These are phyloP conservation scores for Ceratorhiza oryzae-sativae DNA, from an alignment of 1,284 basidiomycete species.

Conservation along the genomic window DNA sequence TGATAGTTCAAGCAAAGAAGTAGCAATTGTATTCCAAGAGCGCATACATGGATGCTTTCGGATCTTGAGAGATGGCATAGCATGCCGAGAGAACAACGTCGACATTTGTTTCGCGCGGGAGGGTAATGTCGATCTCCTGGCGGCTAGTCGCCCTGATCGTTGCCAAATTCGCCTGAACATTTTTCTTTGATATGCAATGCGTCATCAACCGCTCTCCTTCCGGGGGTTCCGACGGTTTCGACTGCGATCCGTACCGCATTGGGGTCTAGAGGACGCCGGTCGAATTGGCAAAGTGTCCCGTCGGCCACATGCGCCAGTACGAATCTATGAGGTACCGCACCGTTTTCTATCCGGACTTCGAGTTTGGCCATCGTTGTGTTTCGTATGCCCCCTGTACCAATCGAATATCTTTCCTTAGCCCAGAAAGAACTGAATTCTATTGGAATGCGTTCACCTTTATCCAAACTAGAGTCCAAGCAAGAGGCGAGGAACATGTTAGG, in stretches of 20 bases:
- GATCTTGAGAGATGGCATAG: constrained; percentile 4
- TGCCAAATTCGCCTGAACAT: too few species aligned
- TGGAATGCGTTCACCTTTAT: not conserved
- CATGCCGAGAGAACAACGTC: constrained; percentile 8
- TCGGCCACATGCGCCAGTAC: not conserved
- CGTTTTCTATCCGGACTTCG: not conserved
- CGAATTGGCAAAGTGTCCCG: constrained; percentile 5
- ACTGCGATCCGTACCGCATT: not conserved
- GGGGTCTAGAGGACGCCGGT: not conserved
- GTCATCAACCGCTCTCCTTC: constrained; percentile 12
- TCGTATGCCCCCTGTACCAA: not conserved
- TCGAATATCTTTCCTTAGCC: constrained; percentile 7
- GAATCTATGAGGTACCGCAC: constrained; percentile 7
- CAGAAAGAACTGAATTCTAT: not conserved
- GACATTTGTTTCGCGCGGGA: not conserved
- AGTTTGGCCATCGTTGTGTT: constrained; percentile 2
- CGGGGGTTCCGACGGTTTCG: not conserved
- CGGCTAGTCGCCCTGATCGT: too few species aligned
- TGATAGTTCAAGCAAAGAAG: constrained; percentile 25
- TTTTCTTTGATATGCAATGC: not conserved
- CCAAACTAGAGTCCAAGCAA: not conserved
- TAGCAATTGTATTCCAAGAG: constrained; percentile 24
- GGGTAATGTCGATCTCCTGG: not conserved
- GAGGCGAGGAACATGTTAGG: not conserved
- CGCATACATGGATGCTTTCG: not conserved